Base-by-base conservation (phyloP, 208 protist species). In the Porcisia hertigi region DNA sequence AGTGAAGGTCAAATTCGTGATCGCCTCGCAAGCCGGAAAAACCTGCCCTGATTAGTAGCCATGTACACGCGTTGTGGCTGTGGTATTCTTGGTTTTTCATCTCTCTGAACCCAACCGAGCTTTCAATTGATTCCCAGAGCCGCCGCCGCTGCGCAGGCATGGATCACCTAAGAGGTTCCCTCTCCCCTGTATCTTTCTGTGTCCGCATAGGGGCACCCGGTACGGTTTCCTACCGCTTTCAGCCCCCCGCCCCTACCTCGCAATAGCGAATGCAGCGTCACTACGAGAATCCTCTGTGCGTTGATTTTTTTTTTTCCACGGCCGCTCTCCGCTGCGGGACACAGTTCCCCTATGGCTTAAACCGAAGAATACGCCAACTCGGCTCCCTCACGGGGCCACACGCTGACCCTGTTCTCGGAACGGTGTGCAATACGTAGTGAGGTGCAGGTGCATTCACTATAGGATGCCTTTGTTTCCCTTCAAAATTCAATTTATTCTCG, bases 1-100 rank as follows among this genome's bases (percentile, higher is more conserved):
- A 72, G 77, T 6, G 78, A 85, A 3, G 71, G 85, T 14, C 88
- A 86, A 25, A 87, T 96, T 49, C 67, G 71, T 25, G 73, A 88
- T 49, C 70, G 75, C 39, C 63, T 94, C 18, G 65, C 67, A 0
- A 39, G 3, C 25, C 58, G 57, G 30, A 58, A 49, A 53, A 41
- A 57, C 43, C 11, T 43, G 8, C 45, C 58, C 39, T 66, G 62
- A 66, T 18, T 66, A 2, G 39, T 1, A 43, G 7, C 9, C 39
- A 1, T 6, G 5, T 3, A 36, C 39, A 8, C 39, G 7, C 43
- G 62, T 18, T 16, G 20, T n/a, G 34, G 39, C 18, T 23, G 0
- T 66, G 34, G 39, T 11, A 25, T 49, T 20, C 18, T 34, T 30
- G 12, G 18, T 47, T 30, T 47, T 23, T 16, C 39, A 14, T 25